A percentile compares a stretch with the other conserved stretches of the same genome.
Evolutionary conservation across 805 yeast species (phyloP).

Genomic region (Metschnikowia dekortorum): DNA sequence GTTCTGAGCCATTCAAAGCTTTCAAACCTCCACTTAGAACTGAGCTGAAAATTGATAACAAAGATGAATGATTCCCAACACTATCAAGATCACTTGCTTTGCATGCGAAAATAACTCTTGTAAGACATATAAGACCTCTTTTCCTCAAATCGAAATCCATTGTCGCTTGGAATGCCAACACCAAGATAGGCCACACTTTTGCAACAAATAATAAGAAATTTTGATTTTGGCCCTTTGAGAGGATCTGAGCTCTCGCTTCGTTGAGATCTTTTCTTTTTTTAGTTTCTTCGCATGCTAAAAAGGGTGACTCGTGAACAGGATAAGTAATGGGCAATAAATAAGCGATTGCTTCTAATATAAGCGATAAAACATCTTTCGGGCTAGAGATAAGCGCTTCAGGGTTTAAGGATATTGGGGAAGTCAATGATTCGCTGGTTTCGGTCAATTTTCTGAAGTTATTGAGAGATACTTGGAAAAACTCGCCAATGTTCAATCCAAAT

Average conservation of each 20-base stretch:
- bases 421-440: background rate
- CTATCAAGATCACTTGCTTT: constrained; percentile 25
- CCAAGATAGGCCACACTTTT: constrained; percentile 47
- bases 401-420: constrained; percentile 27
- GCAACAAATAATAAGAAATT: constrained; percentile 35
- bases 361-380: constrained; percentile 59
- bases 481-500: constrained; percentile 46
- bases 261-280: constrained; percentile 27
- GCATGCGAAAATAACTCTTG: constrained; percentile 47
- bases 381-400: constrained; percentile 71
- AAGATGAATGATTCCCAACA: constrained; percentile 28
- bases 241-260: constrained; percentile 28
- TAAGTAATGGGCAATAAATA: constrained; percentile 51
- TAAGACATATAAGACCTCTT: constrained; percentile 48
- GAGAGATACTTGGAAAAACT: constrained; percentile 45
- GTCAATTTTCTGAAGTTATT: constrained; percentile 42
- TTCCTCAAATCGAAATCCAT: constrained; percentile 64
- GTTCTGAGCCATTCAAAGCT: background rate
- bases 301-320: constrained; percentile 27
- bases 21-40: constrained; percentile 51
- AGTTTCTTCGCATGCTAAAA: constrained; percentile 18
- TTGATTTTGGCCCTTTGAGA: constrained; percentile 16
- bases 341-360: constrained; percentile 52
- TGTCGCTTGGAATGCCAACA: constrained; percentile 67
- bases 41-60: constrained; percentile 54